Conservation (phyloP, 495 filamentous ascomycete genomes). For the Aspergillus panamensis region DNA sequence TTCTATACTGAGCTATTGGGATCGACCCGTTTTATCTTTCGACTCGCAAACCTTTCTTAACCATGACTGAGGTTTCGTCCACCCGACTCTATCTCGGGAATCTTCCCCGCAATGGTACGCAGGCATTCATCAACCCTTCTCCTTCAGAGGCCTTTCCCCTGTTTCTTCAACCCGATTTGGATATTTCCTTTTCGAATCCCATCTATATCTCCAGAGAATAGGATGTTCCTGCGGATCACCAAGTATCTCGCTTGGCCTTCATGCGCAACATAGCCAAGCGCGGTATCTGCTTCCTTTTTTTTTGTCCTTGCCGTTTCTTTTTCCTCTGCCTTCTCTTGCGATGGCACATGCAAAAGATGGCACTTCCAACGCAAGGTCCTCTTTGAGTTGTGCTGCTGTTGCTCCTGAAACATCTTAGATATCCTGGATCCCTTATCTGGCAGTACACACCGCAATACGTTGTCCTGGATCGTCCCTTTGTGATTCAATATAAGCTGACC, state of each 20-base stretch:
- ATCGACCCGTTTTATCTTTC: no score
- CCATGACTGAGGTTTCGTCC: slow-evolving; percentile 71
- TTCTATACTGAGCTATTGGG: no score
- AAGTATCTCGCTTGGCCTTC: slow-evolving; percentile 13
- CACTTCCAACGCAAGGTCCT: neutral
- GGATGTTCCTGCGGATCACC: slow-evolving; percentile 22
- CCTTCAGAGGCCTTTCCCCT: slow-evolving; percentile 17
- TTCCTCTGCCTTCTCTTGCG: neutral
- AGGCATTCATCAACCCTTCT: slow-evolving; percentile 36
- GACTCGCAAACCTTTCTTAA: slow-evolving; percentile 8
- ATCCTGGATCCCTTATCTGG: slow-evolving; percentile 20
- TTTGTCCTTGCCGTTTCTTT: neutral
- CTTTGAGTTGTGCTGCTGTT: slow-evolving; percentile 10
- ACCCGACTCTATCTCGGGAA: slow-evolving; percentile 97
- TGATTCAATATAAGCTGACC: slow-evolving; percentile 25
- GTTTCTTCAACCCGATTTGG: slow-evolving; percentile 18
- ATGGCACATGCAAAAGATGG: slow-evolving; percentile 1
- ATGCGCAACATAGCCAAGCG: slow-evolving; percentile 4
- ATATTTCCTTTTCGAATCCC: slow-evolving; percentile 16
- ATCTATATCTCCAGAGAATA: slow-evolving; percentile 8
- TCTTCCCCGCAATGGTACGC: slow-evolving; percentile 92
- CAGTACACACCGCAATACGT: slow-evolving; percentile 14
- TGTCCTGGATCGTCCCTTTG: slow-evolving; percentile 24
- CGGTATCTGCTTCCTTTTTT: slow-evolving; percentile 3
- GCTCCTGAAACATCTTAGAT: slow-evolving; percentile 9